phyloP scores from a whole-genome alignment of 164 flowering plant species.

The Liriodendron chinense region DNA sequence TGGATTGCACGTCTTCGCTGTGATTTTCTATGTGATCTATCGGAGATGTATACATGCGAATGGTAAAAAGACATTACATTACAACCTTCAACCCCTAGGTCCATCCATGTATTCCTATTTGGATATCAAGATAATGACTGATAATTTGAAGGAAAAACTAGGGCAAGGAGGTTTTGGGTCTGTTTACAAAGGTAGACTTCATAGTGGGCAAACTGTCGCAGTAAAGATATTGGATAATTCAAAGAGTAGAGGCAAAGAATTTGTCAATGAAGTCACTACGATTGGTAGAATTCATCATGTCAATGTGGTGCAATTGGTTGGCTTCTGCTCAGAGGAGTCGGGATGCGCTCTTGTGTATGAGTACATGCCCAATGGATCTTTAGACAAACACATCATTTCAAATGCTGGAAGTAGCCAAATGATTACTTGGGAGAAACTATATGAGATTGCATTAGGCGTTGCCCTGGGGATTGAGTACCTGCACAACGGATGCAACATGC shows the following conservation, averaged over 20 bases:
- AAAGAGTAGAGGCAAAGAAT: slow-evolving; percentile 9
- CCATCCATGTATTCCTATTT: slow-evolving; percentile 7
- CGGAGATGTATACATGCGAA: background rate
- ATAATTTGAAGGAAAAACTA: slow-evolving; percentile 7
- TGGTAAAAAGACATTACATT: background rate
- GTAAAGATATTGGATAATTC: slow-evolving; percentile 12
- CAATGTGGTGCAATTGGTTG: slow-evolving; percentile 13
- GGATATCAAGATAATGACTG: slow-evolving; percentile 6
- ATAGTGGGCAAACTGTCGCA: slow-evolving; percentile 1
- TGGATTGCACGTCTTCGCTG: slow-evolving; percentile 1
- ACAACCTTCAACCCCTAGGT: background rate
- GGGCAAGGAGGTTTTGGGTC: slow-evolving; percentile 16
- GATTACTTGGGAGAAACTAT: slow-evolving; percentile 12
- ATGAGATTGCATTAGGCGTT: slow-evolving; percentile 65
- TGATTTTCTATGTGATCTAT: slow-evolving; percentile 1
- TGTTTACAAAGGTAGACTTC: slow-evolving; percentile 14
- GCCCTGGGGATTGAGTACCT: slow-evolving; percentile 79
- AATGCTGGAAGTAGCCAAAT: background rate
- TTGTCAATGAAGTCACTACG: slow-evolving; percentile 13
- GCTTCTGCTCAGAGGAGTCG: slow-evolving; percentile 7
- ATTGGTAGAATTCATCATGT: slow-evolving; percentile 16
- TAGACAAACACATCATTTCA: slow-evolving; percentile 9
- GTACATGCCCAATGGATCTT: slow-evolving; percentile 19
- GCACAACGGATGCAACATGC: slow-evolving; percentile 66
- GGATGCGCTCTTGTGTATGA: slow-evolving; percentile 10